These are phyloP conservation scores for Cytospora schulzeri DNA, from an alignment of 2,329 filamentous ascomycete genomes.

Conservation along the genomic window DNA sequence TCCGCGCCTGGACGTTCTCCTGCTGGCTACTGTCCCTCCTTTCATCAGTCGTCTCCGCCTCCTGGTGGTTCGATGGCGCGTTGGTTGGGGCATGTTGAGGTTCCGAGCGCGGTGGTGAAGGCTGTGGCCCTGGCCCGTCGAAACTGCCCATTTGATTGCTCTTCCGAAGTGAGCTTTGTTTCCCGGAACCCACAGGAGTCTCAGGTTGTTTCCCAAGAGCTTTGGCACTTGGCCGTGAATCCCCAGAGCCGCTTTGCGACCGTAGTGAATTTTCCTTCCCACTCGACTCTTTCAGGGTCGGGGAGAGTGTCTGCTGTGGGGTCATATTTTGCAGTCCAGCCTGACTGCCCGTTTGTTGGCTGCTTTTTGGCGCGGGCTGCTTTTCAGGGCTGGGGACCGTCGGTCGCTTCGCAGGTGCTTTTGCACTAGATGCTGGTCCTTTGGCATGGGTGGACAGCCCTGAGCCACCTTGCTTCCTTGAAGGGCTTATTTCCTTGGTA, in stretches of 20 bases:
- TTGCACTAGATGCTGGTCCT: slow-evolving; percentile 41
- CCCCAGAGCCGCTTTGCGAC: background rate
- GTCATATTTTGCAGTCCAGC: background rate
- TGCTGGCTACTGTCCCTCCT: slow-evolving; percentile 1
- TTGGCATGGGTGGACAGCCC: slow-evolving; percentile 21
- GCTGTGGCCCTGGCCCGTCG: slow-evolving; percentile 9
- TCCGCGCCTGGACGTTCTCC: background rate
- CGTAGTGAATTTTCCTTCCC: background rate
- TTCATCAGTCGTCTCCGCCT: background rate
- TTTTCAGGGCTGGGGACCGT: slow-evolving; percentile 11
- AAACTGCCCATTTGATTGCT: slow-evolving; percentile 2
- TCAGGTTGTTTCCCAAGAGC: slow-evolving; percentile 11
- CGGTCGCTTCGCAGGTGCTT: slow-evolving; percentile 53
- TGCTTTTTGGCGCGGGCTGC: slow-evolving; percentile 4
- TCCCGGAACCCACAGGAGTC: background rate
- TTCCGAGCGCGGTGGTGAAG: slow-evolving; percentile 15
- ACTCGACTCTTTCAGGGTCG: background rate
- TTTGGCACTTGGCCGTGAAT: slow-evolving; percentile 5
- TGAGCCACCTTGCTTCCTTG: slow-evolving; percentile 18
- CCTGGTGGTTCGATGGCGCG: background rate
- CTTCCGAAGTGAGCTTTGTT: background rate
- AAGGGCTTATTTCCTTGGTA: slow-evolving; percentile 6
- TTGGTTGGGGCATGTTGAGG: background rate
- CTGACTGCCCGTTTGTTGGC: slow-evolving; percentile 8
- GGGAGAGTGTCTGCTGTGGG: slow-evolving; percentile 1